Conservation (phyloP, 2,329 filamentous ascomycete genomes). For the Talaromyces funiculosus region DNA sequence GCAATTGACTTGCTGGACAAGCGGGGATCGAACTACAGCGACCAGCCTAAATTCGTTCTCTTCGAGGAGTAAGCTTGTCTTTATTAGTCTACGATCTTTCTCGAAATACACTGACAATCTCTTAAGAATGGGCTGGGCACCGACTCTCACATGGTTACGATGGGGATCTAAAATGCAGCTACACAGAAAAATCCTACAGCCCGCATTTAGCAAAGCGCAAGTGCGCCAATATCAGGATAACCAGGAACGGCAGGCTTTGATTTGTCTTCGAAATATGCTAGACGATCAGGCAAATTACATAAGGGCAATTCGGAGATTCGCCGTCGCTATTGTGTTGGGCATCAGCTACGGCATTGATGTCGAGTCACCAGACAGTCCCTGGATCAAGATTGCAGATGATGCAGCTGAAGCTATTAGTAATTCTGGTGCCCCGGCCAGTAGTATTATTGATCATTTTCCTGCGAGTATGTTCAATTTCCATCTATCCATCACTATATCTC, state of each 20-base stretch:
- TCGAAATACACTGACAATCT: background rate
- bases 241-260: background rate
- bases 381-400: constrained; percentile 1
- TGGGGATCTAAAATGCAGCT: constrained; percentile 1
- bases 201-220: constrained; percentile 2
- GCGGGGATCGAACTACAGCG: constrained; percentile 1
- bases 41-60: background rate
- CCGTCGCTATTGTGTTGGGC: constrained; percentile 2
- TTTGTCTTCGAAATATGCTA: background rate
- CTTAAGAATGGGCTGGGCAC: constrained; percentile 5
- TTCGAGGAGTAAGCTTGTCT: background rate
- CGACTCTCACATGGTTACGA: constrained; percentile 3
- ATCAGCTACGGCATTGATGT: constrained; percentile 8
- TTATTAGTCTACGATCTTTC: too few species aligned
- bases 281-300: background rate
- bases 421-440: background rate
- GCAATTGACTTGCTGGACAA: constrained; percentile 4
- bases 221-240: background rate
- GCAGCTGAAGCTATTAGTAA: constrained; percentile 5
- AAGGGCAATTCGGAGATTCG: background rate
- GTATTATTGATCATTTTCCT: constrained; percentile 2
- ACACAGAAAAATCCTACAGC: constrained; percentile 8
- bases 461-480: background rate
- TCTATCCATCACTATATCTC: too few species aligned
- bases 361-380: background rate